phyloP scores from a whole-genome alignment of 352 stramenopile genomes.

The Globisporangium yorkense region DNA sequence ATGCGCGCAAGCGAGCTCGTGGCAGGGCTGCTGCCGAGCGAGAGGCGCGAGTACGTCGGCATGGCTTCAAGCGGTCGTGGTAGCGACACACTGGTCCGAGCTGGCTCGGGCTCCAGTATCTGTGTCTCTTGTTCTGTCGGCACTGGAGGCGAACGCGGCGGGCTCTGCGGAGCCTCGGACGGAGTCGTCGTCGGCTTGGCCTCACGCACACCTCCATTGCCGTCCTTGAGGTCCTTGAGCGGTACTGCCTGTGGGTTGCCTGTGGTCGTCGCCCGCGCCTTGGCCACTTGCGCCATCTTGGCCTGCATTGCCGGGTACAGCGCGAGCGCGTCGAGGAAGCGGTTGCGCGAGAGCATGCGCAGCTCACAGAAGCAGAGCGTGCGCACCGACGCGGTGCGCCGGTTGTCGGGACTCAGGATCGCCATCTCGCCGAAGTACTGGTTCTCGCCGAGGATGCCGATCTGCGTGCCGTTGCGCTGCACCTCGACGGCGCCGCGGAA shows the following conservation, averaged over 20 bases:
- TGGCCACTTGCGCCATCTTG: slow-evolving; percentile 53
- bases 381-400: slow-evolving; percentile 61
- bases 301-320: slow-evolving; percentile 62
- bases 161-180: not conserved
- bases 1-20: slow-evolving; percentile 11
- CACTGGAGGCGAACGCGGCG: not conserved
- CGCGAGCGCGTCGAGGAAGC: slow-evolving; percentile 68
- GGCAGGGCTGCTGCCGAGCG: slow-evolving; percentile 6
- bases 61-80: not conserved
- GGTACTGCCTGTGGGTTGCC: slow-evolving; percentile 9
- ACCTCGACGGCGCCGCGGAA: slow-evolving; percentile 76
- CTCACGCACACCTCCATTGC: slow-evolving; percentile 10
- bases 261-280: slow-evolving; percentile 16
- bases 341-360: slow-evolving; percentile 73
- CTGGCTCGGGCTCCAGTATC: not conserved
- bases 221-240: slow-evolving; percentile 15
- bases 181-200: not conserved
- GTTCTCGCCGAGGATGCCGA: slow-evolving; percentile 66
- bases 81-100: not conserved
- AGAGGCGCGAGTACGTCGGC: slow-evolving; percentile 4
- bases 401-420: slow-evolving; percentile 71
- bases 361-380: slow-evolving; percentile 79
- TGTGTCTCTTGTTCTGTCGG: not conserved
- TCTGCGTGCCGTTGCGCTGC: slow-evolving; percentile 44
- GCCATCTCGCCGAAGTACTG: slow-evolving; percentile 86